Conservation (phyloP, 2,329 filamentous ascomycete genomes). For the Hymenoscyphus repandus region DNA sequence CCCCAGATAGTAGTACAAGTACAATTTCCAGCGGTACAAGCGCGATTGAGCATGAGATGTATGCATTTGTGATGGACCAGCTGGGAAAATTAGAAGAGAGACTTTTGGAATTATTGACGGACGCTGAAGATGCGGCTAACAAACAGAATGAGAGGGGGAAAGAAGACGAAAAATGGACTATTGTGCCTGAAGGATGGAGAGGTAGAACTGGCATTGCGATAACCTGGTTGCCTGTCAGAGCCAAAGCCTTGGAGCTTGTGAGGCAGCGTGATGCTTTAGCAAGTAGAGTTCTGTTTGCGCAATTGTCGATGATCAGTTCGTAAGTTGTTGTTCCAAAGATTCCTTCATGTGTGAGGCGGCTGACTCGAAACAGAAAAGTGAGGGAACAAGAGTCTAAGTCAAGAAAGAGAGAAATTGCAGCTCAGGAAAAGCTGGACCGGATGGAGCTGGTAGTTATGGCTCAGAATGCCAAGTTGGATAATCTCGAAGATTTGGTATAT, state of each 20-base stretch:
- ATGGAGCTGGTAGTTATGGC: slow-evolving; percentile 18
- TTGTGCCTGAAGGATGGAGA: slow-evolving; percentile 35
- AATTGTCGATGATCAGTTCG: slow-evolving; percentile 45
- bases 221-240: slow-evolving; percentile 40
- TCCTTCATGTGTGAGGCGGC: neutral
- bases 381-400: slow-evolving; percentile 22
- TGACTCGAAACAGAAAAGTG: slow-evolving; percentile 17
- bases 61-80: slow-evolving; percentile 43
- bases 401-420: slow-evolving; percentile 18
- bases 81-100: slow-evolving; percentile 39
- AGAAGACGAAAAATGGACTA: slow-evolving; percentile 32
- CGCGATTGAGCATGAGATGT: slow-evolving; percentile 42
- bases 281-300: slow-evolving; percentile 41
- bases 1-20: slow-evolving; percentile 4
- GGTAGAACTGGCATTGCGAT: slow-evolving; percentile 38
- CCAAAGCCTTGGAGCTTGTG: slow-evolving; percentile 41
- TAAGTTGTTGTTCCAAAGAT: slow-evolving; percentile 18
- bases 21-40: slow-evolving; percentile 3
- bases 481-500: slow-evolving; percentile 20
- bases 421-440: slow-evolving; percentile 18
- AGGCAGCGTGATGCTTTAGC: slow-evolving; percentile 42
- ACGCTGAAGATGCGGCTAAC: slow-evolving; percentile 30
- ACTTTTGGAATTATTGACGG: slow-evolving; percentile 40
- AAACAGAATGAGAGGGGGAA: slow-evolving; percentile 16
- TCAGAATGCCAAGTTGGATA: slow-evolving; percentile 24